phyloP scores from a whole-genome alignment of 225 moss, liverwort and hornwort species.

The Ulota crispa region DNA sequence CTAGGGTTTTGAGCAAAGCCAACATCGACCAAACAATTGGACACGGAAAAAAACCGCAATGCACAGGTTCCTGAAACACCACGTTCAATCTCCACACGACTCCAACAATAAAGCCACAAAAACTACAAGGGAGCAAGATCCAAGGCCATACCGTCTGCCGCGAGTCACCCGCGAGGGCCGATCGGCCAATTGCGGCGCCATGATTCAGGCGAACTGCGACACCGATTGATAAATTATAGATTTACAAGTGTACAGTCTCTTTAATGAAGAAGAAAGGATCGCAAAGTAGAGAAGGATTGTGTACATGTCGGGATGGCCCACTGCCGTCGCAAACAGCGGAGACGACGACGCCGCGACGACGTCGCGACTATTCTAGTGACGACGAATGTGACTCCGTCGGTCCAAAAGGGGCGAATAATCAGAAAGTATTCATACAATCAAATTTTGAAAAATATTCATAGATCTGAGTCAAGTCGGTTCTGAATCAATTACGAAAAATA shows the following conservation, averaged over 20 bases:
- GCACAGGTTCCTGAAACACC: neutral
- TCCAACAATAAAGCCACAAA: neutral
- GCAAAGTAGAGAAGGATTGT: neutral
- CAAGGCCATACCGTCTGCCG: slow-evolving; percentile 32
- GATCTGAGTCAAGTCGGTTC: too few relatives aligned
- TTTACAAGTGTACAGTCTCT: neutral
- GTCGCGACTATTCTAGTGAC: neutral
- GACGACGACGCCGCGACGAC: neutral
- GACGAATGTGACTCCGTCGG: neutral
- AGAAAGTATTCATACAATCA: too few relatives aligned
- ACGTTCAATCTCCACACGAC: neutral
- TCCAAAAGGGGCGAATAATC: too few relatives aligned
- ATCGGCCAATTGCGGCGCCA: slow-evolving; percentile 20
- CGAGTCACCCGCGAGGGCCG: slow-evolving; percentile 45
- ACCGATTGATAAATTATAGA: neutral
- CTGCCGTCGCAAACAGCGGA: neutral
- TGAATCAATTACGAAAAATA: too few relatives aligned
- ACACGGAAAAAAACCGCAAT: neutral
- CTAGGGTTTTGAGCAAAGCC: slow-evolving; percentile 1
- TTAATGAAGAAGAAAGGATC: neutral
- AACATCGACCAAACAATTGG: neutral
- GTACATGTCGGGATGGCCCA: neutral
- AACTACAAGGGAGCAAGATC: neutral
- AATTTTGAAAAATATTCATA: too few relatives aligned
- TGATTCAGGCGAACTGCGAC: neutral